Percentiles rank a stretch among this genome's conserved stretches.
Conservation (phyloP, 306 rosid species). For the Psophocarpus tetragonolobus region DNA sequence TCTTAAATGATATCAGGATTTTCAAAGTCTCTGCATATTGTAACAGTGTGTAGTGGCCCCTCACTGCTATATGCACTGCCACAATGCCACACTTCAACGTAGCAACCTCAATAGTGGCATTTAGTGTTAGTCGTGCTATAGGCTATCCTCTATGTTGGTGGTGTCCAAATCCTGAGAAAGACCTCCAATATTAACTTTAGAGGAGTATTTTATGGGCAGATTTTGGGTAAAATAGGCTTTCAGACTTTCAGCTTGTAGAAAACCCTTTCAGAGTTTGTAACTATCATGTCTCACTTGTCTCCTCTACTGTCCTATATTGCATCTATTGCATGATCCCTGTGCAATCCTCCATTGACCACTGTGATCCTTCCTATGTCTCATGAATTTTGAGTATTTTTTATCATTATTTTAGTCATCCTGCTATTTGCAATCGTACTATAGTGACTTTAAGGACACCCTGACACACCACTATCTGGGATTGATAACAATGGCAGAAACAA, state of each 20-base stretch:
- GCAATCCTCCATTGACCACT: neutral
- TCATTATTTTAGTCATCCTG: neutral
- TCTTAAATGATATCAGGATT: neutral
- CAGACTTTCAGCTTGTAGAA: neutral
- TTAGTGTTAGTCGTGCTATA: neutral
- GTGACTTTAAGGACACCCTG: neutral
- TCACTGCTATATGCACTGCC: neutral
- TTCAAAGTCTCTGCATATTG: neutral
- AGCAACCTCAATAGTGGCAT: neutral
- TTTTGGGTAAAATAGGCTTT: neutral
- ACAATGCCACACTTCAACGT: neutral
- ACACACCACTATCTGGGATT: neutral
- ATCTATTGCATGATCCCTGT: neutral
- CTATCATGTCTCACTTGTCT: neutral
- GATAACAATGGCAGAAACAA: neutral
- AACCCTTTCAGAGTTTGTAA: neutral
- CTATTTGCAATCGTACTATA: neutral
- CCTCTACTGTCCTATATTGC: neutral
- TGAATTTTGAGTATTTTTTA: neutral
- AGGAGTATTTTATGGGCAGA: neutral
- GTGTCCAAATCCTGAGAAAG: neutral
- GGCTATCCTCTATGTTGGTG: neutral
- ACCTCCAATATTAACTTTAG: neutral
- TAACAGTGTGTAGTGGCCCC: neutral
- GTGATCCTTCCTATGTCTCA: neutral